A percentile compares a stretch with the other conserved stretches of the same genome.
Evolutionary conservation across 2,329 filamentous ascomycete genomes (phyloP).

Genomic region (Claviceps spartinae): DNA sequence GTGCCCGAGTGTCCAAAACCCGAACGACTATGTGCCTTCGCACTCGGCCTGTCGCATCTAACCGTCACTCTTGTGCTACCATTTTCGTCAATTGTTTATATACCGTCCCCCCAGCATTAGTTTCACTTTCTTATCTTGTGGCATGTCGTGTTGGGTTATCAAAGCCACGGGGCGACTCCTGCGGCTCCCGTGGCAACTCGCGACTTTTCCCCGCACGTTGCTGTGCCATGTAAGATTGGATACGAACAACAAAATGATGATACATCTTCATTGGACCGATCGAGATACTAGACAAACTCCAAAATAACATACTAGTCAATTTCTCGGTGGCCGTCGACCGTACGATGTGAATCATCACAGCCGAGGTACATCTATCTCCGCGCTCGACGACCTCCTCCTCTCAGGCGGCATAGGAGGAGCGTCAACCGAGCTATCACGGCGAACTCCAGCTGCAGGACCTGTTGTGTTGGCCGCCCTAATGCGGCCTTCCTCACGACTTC

Average conservation of each 20-base stretch:
- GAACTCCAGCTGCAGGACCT: slow-evolving; percentile 16
- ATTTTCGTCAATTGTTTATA: background rate
- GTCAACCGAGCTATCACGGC: slow-evolving; percentile 18
- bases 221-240: background rate
- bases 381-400: slow-evolving; percentile 23
- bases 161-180: background rate
- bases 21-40: background rate
- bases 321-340: no score
- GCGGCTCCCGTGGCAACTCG: no score
- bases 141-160: background rate
- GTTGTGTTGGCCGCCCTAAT: slow-evolving; percentile 24
- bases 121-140: no score
- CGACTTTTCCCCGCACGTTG: no score
- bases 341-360: slow-evolving; percentile 11
- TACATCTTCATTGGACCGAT: no score
- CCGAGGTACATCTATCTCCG: slow-evolving; percentile 25
- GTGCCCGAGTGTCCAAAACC: background rate
- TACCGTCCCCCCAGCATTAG: no score
- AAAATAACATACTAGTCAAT: no score
- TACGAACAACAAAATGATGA: background rate
- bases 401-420: slow-evolving; percentile 17
- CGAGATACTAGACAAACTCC: no score
- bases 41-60: background rate
- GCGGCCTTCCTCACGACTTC: slow-evolving; percentile 33
- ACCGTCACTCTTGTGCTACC: background rate